Base-by-base conservation (phyloP, 805 yeast genomes). In the Ogataea degrootiae region DNA sequence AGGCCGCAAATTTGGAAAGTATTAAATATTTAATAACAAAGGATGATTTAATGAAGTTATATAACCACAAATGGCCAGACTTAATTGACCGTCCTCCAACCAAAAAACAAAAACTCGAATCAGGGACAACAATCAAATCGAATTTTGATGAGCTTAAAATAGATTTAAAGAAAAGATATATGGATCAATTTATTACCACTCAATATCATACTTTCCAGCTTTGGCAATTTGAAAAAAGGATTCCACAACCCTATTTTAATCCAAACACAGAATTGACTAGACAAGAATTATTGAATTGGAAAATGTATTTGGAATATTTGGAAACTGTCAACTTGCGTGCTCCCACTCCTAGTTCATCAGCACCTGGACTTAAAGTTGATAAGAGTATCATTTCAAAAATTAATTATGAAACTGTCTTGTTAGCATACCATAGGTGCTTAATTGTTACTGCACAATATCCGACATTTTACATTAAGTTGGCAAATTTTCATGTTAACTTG, bases 201-300 rank as follows among this genome's bases (percentile, higher is more conserved):
- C 87, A 82, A 55, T 78, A 68, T 53, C 71, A 74, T 41, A 69
- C 72, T 1, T 79, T 66, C 60, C 79, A 77, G 48, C 45, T 78
- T 12, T 81, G 71, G 59, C 61, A 65, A 8, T 82, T 60, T 60
- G 88, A 83, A 50, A 70, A 70, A 48, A 58, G 61, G 1, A 54
- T 80, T 6, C 52, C 59, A 6, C 50, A 63, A 9, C 73, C 72
- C 7, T 74, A 66, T 51, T 75, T 60, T 53, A 66, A 65, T 26
- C 69, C 72, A 1, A 57, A 63, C 70, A 3, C 49, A 40, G 53
- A 60, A 34, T 53, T 65, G 26, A 42, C 61, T 51, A 52, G 75
- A 62, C 51, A 59, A 57, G 86, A 85, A 53, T 57, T 83, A 19
- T 75, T 73, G 17, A 69, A 67, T 11, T 85, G 96, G 81, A 77